These are phyloP conservation scores for Pseudohyphozyma bogoriensis DNA, from an alignment of 768 basidiomycete species.

Conservation along the genomic window DNA sequence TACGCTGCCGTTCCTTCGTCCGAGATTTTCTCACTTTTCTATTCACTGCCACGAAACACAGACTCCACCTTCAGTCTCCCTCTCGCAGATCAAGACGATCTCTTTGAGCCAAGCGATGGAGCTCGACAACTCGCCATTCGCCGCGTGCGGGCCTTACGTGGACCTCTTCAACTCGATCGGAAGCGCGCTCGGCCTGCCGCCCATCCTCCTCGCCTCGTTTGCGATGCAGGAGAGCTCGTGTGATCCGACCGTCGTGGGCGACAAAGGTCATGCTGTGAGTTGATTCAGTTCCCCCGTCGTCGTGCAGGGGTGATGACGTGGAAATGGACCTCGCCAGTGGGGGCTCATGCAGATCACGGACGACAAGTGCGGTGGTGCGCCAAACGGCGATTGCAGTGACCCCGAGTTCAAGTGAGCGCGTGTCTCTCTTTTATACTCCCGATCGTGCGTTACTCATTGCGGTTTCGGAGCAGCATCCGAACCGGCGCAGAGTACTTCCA, in stretches of 20 bases:
- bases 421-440: not conserved
- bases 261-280: conserved; percentile 9
- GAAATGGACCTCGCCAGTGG: not conserved
- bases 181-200: conserved; percentile 46
- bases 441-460: not conserved
- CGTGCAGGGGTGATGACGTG: too few relatives aligned
- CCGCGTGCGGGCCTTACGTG: conserved; percentile 47
- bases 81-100: conserved; percentile 42
- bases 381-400: conserved; percentile 26
- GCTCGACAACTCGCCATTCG: conserved; percentile 48
- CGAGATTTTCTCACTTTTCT: not conserved
- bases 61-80: conserved; percentile 38
- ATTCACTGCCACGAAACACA: not conserved
- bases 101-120: conserved; percentile 46
- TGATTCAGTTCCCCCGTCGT: too few relatives aligned
- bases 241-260: conserved; percentile 37
- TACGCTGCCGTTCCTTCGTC: not conserved
- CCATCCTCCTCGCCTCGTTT: conserved; percentile 71
- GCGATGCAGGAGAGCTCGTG: conserved; percentile 82
- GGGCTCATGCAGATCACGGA: conserved; percentile 31
- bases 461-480: not conserved
- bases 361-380: conserved; percentile 30
- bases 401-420: conserved; percentile 17
- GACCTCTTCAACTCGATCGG: conserved; percentile 53
- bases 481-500: conserved; percentile 20